A percentile compares a stretch with the other conserved stretches of the same genome.
phyloP scores from a whole-genome alignment of 2,329 filamentous ascomycete genomes.

The Botryotinia calthae region DNA sequence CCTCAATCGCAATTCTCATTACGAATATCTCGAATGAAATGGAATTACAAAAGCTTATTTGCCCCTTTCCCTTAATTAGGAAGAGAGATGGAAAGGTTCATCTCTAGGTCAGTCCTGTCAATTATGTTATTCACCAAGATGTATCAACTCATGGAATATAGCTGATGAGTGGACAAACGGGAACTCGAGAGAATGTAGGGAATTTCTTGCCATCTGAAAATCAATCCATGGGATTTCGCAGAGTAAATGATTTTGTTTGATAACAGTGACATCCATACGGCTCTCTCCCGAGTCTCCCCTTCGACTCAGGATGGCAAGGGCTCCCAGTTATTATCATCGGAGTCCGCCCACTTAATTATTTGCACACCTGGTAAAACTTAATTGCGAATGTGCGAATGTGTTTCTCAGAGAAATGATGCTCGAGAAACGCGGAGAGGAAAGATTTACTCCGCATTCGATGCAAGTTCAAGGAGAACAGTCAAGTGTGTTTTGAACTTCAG shows the following conservation, averaged over 20 bases:
- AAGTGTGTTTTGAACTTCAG: neutral
- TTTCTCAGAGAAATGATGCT: neutral
- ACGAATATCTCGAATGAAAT: neutral
- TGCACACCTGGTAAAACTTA: neutral
- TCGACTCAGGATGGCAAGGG: neutral
- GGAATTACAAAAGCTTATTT: neutral
- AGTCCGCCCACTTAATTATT: neutral
- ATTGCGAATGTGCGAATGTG: neutral
- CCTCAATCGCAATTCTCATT: neutral
- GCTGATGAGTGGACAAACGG: neutral
- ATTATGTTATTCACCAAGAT: neutral
- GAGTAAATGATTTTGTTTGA: neutral
- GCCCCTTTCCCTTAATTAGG: neutral
- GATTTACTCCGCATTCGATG: neutral
- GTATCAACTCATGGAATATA: neutral
- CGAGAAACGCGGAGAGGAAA: neutral
- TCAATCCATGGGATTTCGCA: no score
- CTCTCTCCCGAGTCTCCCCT: neutral
- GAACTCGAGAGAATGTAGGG: accelerated
- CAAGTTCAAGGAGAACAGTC: neutral
- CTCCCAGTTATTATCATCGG: neutral
- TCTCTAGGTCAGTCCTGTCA: neutral
- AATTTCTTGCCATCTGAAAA: neutral
- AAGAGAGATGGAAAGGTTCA: neutral
- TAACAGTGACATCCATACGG: neutral